A percentile compares a stretch with the other conserved stretches of the same genome.
phyloP scores from a whole-genome alignment of 768 basidiomycete species.

The Termitomyces sp. region DNA sequence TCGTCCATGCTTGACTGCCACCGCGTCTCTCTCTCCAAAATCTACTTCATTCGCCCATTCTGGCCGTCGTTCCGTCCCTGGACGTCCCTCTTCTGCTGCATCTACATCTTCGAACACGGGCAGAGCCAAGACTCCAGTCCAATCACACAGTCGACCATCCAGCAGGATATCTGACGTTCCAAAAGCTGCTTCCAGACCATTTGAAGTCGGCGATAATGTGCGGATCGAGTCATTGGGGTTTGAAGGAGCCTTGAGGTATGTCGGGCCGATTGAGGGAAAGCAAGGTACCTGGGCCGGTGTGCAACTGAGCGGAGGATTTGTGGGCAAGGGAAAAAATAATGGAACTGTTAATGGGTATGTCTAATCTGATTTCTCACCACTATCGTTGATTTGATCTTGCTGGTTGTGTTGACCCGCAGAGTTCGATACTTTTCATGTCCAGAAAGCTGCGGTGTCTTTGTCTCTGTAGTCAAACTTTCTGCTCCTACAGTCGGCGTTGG shows the following conservation, averaged over 20 bases:
- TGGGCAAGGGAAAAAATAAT: slow-evolving; percentile 93
- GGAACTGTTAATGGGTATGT: slow-evolving; percentile 80
- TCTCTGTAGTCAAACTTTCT: slow-evolving; percentile 77
- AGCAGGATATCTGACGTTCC: slow-evolving; percentile 37
- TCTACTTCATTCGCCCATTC: slow-evolving; percentile 38
- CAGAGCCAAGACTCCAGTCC: slow-evolving; percentile 49
- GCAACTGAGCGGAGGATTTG: slow-evolving; percentile 78
- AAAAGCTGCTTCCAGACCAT: slow-evolving; percentile 40
- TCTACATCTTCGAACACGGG: slow-evolving; percentile 43
- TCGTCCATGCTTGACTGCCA: slow-evolving; percentile 29
- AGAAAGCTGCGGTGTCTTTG: slow-evolving; percentile 86
- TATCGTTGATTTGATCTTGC: background rate
- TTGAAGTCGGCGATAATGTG: slow-evolving; percentile 77
- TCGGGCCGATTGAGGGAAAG: slow-evolving; percentile 88
- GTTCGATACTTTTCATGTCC: slow-evolving; percentile 83
- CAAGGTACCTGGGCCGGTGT: slow-evolving; percentile 91
- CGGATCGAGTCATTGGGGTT: slow-evolving; percentile 84
- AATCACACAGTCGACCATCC: slow-evolving; percentile 56
- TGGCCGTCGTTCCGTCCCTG: slow-evolving; percentile 42
- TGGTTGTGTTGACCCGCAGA: slow-evolving; percentile 30
- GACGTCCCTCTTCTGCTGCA: slow-evolving; percentile 51
- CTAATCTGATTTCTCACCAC: slow-evolving; percentile 22
- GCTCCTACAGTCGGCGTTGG: slow-evolving; percentile 60
- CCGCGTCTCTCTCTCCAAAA: slow-evolving; percentile 46
- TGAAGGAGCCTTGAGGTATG: slow-evolving; percentile 75